A percentile compares a stretch with the other conserved stretches of the same genome.
phyloP scores from a whole-genome alignment of 768 basidiomycete species.

The Cyclocybe cylindracea region DNA sequence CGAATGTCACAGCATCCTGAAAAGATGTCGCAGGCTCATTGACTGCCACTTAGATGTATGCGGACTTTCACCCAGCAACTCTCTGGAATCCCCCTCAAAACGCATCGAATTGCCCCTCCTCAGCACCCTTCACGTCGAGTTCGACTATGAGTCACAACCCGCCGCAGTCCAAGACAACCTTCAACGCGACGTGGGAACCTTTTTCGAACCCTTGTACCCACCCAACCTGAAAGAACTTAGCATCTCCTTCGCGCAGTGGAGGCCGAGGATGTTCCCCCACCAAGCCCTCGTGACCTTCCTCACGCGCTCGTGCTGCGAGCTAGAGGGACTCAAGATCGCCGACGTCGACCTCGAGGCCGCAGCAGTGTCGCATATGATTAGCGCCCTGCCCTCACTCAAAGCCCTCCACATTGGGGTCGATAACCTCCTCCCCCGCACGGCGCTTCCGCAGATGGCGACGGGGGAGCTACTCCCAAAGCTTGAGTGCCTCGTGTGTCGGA shows the following conservation, averaged over 20 bases:
- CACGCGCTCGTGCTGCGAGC: not conserved
- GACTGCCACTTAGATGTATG: not conserved
- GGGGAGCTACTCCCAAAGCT: conserved; percentile 1
- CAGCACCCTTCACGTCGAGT: no score
- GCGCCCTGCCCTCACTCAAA: not conserved
- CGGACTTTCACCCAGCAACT: not conserved
- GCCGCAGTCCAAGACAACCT: no score
- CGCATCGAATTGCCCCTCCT: not conserved
- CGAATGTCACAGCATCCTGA: not conserved
- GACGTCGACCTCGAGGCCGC: not conserved
- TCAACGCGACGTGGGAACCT: not conserved
- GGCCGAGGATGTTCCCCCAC: not conserved
- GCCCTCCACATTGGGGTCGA: conserved; percentile 1
- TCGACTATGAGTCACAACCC: no score
- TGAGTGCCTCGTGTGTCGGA: not conserved
- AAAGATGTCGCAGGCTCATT: not conserved
- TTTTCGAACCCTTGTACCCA: conserved; percentile 1
- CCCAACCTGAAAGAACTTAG: conserved; percentile 2
- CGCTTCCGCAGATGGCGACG: not conserved
- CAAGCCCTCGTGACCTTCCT: conserved; percentile 2
- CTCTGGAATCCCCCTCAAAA: not conserved
- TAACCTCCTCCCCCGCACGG: not conserved
- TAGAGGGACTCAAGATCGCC: conserved; percentile 5
- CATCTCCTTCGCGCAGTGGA: not conserved
- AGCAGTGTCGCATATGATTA: not conserved